phyloP scores from a whole-genome alignment of 1,284 basidiomycete species.

The Prillingera fragicola region DNA sequence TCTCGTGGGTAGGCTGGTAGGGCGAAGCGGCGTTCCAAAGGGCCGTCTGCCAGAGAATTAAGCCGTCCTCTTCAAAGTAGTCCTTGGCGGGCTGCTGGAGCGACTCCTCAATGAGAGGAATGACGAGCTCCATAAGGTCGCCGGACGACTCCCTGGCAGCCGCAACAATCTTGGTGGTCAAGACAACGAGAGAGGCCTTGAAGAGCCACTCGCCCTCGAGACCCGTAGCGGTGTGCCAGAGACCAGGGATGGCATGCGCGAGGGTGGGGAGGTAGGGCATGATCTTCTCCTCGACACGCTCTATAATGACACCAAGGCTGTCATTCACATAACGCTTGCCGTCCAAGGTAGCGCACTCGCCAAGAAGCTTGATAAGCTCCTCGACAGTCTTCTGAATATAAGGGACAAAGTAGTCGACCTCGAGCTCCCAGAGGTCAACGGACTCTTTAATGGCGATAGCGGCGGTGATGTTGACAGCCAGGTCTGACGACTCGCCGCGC shows the following conservation, averaged over 20 bases:
- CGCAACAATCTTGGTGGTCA: conserved; percentile 65
- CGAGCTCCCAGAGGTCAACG: conserved; percentile 55
- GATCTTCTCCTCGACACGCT: conserved; percentile 62
- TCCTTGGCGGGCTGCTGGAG: conserved; percentile 59
- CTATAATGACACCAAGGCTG: conserved; percentile 67
- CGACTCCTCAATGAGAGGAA: conserved; percentile 71
- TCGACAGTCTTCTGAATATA: conserved; percentile 41
- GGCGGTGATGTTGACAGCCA: conserved; percentile 75
- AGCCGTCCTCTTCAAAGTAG: conserved; percentile 71
- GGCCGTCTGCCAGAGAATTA: conserved; percentile 68
- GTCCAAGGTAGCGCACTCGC: conserved; percentile 68
- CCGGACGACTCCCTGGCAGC: conserved; percentile 39
- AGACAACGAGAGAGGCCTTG: conserved; percentile 66
- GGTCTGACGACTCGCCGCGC: conserved; percentile 63
- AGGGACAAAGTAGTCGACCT: conserved; percentile 41
- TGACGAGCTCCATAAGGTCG: conserved; percentile 52
- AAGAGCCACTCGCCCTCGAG: conserved; percentile 70
- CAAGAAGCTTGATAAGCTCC: conserved; percentile 54
- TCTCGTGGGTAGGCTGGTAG: conserved; percentile 45
- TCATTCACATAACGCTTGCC: conserved; percentile 69
- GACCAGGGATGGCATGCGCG: conserved; percentile 61
- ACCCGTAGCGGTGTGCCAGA: conserved; percentile 54
- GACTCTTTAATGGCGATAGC: conserved; percentile 69
- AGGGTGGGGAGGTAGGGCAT: conserved; percentile 63
- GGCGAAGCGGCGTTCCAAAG: conserved; percentile 64